Evolutionary conservation across 1,284 basidiomycete genomes (phyloP).

Genomic region (Neonothopanus nambi): DNA sequence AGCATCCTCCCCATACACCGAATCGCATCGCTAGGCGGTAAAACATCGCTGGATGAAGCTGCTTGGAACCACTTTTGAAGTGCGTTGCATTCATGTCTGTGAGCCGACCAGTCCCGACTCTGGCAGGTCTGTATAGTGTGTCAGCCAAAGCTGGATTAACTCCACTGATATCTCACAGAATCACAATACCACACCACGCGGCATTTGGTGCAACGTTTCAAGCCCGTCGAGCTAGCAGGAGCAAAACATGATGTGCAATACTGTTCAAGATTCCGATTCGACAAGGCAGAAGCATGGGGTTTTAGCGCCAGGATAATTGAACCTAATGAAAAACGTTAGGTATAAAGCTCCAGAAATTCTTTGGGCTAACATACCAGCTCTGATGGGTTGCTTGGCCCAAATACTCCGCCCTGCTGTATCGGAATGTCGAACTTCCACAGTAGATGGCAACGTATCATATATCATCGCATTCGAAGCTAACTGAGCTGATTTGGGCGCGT

Average conservation of each 20-base stretch:
- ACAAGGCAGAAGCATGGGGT: constrained; percentile 69
- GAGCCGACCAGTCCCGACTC: constrained; percentile 71
- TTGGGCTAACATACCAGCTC: constrained; percentile 18
- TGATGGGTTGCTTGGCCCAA: constrained; percentile 32
- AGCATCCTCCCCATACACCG: constrained; percentile 76
- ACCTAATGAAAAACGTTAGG: constrained; percentile 44
- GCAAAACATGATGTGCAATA: constrained; percentile 73
- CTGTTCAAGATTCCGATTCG: constrained; percentile 56
- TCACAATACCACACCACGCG: constrained; percentile 73
- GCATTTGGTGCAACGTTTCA: constrained; percentile 76
- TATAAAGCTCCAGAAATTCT: not conserved
- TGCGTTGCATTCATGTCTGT: constrained; percentile 78
- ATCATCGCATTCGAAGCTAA: constrained; percentile 2
- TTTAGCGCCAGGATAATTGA: constrained; percentile 52
- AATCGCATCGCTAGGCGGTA: constrained; percentile 71
- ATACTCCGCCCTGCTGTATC: constrained; percentile 37
- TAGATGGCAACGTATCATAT: constrained; percentile 24
- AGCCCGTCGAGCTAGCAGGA: constrained; percentile 30
- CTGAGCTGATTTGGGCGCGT: not conserved
- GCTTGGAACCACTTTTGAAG: constrained; percentile 56
- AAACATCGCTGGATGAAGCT: constrained; percentile 46
- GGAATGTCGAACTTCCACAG: constrained; percentile 32
- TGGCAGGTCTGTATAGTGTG: constrained; percentile 64
- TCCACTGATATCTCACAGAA: constrained; percentile 40
- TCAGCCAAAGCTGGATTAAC: constrained; percentile 6